These are phyloP conservation scores for Pholiota conissans DNA, from an alignment of 768 basidiomycete species.

Conservation along the genomic window DNA sequence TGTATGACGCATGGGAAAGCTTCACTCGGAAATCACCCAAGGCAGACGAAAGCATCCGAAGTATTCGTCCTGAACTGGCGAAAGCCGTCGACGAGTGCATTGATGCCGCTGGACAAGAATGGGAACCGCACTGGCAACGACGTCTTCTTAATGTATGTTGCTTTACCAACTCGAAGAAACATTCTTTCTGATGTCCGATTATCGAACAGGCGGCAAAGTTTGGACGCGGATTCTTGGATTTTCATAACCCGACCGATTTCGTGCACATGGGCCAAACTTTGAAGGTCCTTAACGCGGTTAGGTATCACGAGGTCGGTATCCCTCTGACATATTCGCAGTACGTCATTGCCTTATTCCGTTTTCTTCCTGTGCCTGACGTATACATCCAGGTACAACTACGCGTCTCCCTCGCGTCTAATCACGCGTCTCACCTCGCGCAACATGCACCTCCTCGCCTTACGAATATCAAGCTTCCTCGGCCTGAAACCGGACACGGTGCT, in stretches of 20 bases:
- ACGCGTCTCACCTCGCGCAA: constrained; percentile 83
- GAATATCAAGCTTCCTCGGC: constrained; percentile 81
- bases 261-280: constrained; percentile 90
- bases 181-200: neutral
- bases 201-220: constrained; percentile 86
- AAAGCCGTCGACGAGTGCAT: constrained; percentile 90
- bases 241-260: constrained; percentile 91
- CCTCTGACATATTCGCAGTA: constrained; percentile 92
- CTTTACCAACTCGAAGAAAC: too few species aligned
- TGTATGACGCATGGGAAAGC: constrained; percentile 91
- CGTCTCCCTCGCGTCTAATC: constrained; percentile 80
- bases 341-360: constrained; percentile 25
- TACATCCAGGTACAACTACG: constrained; percentile 68
- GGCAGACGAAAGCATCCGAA: constrained; percentile 90
- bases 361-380: neutral
- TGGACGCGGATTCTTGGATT: constrained; percentile 89
- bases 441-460: constrained; percentile 88
- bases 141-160: constrained; percentile 72
- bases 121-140: constrained; percentile 89
- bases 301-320: constrained; percentile 90
- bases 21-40: constrained; percentile 85
- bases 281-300: constrained; percentile 91
- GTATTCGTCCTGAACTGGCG: constrained; percentile 82
- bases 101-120: constrained; percentile 90
- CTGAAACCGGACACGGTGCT: constrained; percentile 86